Percentiles rank a stretch among this genome's conserved stretches.
Conservation (phyloP, 192 early-diverging fungal species). For the Coemansia sp. region DNA sequence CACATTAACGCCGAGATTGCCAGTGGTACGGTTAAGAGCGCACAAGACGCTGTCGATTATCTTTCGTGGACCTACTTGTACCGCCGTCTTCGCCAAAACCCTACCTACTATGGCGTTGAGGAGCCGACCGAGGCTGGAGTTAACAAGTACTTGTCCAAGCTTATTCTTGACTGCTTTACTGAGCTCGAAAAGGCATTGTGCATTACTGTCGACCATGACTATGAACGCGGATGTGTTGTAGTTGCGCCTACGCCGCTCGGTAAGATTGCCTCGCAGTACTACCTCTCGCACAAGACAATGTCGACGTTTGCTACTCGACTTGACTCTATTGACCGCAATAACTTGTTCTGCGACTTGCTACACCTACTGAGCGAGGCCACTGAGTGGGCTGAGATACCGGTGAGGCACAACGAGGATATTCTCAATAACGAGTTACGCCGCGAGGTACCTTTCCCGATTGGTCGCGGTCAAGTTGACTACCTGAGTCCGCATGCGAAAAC, state of each 20-base stretch:
- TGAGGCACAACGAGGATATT: slow-evolving; percentile 94
- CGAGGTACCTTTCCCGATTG: slow-evolving; percentile 69
- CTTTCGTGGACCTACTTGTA: slow-evolving; percentile 97
- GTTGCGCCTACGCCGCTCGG: slow-evolving; percentile 78
- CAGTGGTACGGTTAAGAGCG: slow-evolving; percentile 80
- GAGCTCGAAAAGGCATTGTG: slow-evolving; percentile 76
- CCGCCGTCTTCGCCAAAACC: slow-evolving; percentile 90
- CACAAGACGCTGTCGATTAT: slow-evolving; percentile 95
- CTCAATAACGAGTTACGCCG: slow-evolving; percentile 84
- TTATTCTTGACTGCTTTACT: slow-evolving; percentile 73
- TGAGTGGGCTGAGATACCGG: slow-evolving; percentile 92
- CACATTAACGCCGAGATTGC: slow-evolving; percentile 97
- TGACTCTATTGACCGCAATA: slow-evolving; percentile 33
- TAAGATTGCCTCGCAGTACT: slow-evolving; percentile 90
- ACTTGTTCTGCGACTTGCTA: slow-evolving; percentile 70
- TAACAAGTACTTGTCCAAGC: slow-evolving; percentile 76
- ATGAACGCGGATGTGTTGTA: slow-evolving; percentile 17
- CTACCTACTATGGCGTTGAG: slow-evolving; percentile 92
- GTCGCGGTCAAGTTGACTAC: slow-evolving; percentile 59
- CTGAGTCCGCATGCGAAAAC: slow-evolving; percentile 92
- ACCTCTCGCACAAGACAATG: slow-evolving; percentile 85
- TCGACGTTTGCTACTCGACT: slow-evolving; percentile 67
- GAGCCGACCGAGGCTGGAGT: slow-evolving; percentile 72
- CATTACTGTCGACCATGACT: slow-evolving; percentile 61
- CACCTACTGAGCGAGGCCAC: slow-evolving; percentile 78